A percentile compares a stretch with the other conserved stretches of the same genome.
Evolutionary conservation across 1,284 basidiomycete genomes (phyloP).

Genomic region (Moesziomyces antarcticus): DNA sequence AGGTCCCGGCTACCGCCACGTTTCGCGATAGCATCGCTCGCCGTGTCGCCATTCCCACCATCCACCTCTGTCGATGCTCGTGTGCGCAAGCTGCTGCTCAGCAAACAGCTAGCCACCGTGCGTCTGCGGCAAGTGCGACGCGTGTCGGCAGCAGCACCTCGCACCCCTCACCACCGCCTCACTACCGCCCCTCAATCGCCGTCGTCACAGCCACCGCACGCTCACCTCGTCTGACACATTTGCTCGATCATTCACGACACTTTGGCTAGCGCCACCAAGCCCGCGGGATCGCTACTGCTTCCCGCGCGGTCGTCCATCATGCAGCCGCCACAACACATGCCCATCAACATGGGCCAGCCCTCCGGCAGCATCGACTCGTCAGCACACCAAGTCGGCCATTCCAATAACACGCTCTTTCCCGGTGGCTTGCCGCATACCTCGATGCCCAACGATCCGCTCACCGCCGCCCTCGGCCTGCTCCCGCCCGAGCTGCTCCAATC

Average conservation of each 20-base stretch:
- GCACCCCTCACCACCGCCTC: not conserved
- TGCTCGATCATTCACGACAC: too few relatives aligned
- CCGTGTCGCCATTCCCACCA: conserved; percentile 2
- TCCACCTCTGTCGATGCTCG: conserved; percentile 6
- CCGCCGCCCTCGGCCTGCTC: conserved; percentile 30
- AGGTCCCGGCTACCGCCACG: not conserved
- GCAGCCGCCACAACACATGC: conserved; percentile 37
- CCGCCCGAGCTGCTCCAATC: conserved; percentile 31
- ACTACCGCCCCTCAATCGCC: not conserved
- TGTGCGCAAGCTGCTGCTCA: conserved; percentile 23
- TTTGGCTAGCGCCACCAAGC: too few relatives aligned
- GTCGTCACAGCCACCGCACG: too few relatives aligned
- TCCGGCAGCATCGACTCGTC: conserved; percentile 10
- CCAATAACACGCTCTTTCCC: conserved; percentile 16
- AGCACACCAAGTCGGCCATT: conserved; percentile 16
- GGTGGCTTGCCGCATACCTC: conserved; percentile 20
- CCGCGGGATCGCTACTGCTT: not conserved
- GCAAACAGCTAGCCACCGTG: conserved; percentile 33
- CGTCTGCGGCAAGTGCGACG: conserved; percentile 27
- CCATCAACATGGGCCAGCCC: conserved; percentile 28
- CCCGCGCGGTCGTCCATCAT: conserved; percentile 5
- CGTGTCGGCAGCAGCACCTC: conserved; percentile 11
- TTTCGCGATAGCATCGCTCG: not conserved
- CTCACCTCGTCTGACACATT: too few relatives aligned
- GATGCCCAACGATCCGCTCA: conserved; percentile 21